A percentile compares a stretch with the other conserved stretches of the same genome.
Conservation (phyloP, 2,329 filamentous ascomycete genomes). For the Cladorrhinum sp. region DNA sequence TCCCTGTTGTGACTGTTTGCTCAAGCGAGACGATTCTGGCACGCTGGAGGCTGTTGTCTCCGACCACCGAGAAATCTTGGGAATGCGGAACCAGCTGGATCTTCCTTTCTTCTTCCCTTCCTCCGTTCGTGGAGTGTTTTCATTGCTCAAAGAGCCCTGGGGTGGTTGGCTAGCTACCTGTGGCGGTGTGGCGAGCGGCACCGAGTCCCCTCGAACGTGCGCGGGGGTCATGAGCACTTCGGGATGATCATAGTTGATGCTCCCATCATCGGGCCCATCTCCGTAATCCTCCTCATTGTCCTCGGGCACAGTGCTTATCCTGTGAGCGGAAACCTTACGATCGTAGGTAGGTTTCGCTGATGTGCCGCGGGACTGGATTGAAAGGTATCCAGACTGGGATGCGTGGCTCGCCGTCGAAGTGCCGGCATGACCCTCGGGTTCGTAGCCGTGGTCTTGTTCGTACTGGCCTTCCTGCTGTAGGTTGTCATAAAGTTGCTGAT, state of each 20-base stretch:
- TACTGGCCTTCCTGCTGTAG: constrained; percentile 60
- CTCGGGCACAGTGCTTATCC: constrained; percentile 87
- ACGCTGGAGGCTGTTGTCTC: constrained; percentile 91
- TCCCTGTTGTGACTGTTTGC: constrained; percentile 56
- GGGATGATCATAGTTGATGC: constrained; percentile 57
- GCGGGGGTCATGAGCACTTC: constrained; percentile 61
- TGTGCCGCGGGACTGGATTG: constrained; percentile 52
- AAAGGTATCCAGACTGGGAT: constrained; percentile 74
- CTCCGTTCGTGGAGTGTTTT: constrained; percentile 74
- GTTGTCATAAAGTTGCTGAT: constrained; percentile 65
- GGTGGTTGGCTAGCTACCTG: constrained; percentile 40
- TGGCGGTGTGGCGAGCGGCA: constrained; percentile 58
- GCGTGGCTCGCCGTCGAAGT: constrained; percentile 70
- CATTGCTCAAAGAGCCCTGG: constrained; percentile 60
- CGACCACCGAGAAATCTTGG: constrained; percentile 95
- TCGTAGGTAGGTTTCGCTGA: constrained; percentile 46
- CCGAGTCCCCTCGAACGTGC: constrained; percentile 54
- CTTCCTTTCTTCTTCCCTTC: constrained; percentile 88
- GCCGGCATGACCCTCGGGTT: constrained; percentile 76
- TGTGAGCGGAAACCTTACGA: constrained; percentile 66
- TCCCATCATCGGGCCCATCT: constrained; percentile 33
- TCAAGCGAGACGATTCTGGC: constrained; percentile 66
- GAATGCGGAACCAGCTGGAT: constrained; percentile 63
- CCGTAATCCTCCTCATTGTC: constrained; percentile 73
- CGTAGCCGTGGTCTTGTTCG: constrained; percentile 72